Percentiles rank a stretch among this genome's conserved stretches.
These are phyloP conservation scores for Gomphus bonarii DNA, from an alignment of 1,284 basidiomycete genomes.

Conservation along the genomic window DNA sequence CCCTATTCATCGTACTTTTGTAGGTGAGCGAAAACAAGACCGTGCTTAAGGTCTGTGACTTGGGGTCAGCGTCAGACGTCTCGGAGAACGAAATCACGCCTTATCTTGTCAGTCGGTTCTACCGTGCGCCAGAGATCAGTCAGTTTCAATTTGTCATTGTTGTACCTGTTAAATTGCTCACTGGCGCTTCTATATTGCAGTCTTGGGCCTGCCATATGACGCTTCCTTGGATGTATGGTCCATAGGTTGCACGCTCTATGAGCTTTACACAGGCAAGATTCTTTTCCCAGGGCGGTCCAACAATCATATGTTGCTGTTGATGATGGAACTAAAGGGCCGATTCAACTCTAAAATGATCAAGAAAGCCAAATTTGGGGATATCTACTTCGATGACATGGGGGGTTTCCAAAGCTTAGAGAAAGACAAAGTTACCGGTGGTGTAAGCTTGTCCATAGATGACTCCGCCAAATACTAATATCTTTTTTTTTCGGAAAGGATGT, in stretches of 20 bases:
- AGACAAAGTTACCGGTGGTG: slow-evolving; percentile 74
- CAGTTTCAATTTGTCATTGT: slow-evolving; percentile 23
- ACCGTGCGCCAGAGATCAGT: slow-evolving; percentile 99
- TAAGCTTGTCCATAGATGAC: slow-evolving; percentile 32
- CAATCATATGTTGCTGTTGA: slow-evolving; percentile 94
- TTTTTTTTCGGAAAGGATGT: slow-evolving; percentile 47
- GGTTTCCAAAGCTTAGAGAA: slow-evolving; percentile 74
- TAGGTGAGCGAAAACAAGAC: slow-evolving; percentile 96
- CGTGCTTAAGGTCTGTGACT: slow-evolving; percentile 87
- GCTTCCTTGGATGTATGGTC: slow-evolving; percentile 95
- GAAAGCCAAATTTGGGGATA: slow-evolving; percentile 82
- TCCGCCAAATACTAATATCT: slow-evolving; percentile 6
- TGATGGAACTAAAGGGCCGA: slow-evolving; percentile 95
- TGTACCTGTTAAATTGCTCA: slow-evolving; percentile 14
- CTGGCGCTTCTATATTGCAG: slow-evolving; percentile 29
- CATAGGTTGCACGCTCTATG: slow-evolving; percentile 94
- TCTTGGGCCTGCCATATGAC: slow-evolving; percentile 93
- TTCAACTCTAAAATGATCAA: slow-evolving; percentile 93
- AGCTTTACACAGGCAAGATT: slow-evolving; percentile 97
- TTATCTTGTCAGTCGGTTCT: slow-evolving; percentile 96
- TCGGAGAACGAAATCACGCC: slow-evolving; percentile 97
- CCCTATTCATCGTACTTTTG: neutral
- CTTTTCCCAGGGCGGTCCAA: slow-evolving; percentile 95
- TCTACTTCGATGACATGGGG: slow-evolving; percentile 91
- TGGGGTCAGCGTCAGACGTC: slow-evolving; percentile 91